phyloP scores from a whole-genome alignment of 768 basidiomycete species.

The Hirschioporus abietinus region DNA sequence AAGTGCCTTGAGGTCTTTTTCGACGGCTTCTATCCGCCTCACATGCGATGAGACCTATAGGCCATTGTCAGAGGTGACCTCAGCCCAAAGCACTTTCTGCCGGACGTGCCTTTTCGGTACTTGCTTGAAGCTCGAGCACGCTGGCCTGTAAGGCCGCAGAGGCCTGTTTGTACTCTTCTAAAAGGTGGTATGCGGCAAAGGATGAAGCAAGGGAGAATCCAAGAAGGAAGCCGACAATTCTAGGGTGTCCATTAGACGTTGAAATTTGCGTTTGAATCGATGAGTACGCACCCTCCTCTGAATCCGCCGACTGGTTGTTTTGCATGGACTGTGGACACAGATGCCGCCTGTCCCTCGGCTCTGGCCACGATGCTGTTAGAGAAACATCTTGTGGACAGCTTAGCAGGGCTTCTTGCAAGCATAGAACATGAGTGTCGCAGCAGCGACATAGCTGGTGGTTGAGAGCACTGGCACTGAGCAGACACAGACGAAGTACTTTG shows the following conservation, averaged over 20 bases:
- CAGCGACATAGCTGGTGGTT: neutral
- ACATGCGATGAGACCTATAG: conserved; percentile 77
- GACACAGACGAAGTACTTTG: too few species aligned
- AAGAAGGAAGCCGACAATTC: conserved; percentile 79
- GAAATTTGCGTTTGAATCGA: conserved; percentile 6
- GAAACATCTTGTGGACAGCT: conserved; percentile 5
- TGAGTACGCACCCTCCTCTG: conserved; percentile 33
- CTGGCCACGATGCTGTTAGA: conserved; percentile 4
- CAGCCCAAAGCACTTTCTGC: neutral
- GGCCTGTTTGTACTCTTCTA: conserved; percentile 88
- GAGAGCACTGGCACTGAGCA: neutral
- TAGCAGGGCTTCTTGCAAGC: neutral
- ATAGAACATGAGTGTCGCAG: neutral
- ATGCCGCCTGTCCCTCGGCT: neutral
- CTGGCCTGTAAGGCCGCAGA: conserved; percentile 84
- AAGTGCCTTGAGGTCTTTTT: conserved; percentile 82
- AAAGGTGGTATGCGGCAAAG: conserved; percentile 77
- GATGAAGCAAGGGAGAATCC: conserved; percentile 89
- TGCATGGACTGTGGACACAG: conserved; percentile 15
- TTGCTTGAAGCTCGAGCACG: conserved; percentile 79
- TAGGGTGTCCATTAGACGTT: conserved; percentile 22
- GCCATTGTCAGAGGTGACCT: neutral
- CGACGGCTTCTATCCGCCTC: conserved; percentile 77
- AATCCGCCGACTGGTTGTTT: conserved; percentile 70
- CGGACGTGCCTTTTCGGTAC: conserved; percentile 66